These are phyloP conservation scores for Sedum album DNA, from an alignment of 164 flowering plant species.

Conservation along the genomic window DNA sequence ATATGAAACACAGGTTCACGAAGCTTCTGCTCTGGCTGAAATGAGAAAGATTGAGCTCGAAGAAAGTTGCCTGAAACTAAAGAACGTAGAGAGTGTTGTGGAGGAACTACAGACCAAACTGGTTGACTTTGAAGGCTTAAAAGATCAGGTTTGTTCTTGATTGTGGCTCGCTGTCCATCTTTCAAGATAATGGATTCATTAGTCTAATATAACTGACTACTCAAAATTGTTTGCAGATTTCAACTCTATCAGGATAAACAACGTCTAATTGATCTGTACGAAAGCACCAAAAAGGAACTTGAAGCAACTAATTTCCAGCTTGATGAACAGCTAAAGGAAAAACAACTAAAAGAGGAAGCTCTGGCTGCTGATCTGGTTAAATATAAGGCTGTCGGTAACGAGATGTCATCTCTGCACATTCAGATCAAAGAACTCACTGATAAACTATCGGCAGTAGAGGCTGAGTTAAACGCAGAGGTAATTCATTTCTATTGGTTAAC, in stretches of 20 bases:
- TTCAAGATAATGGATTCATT: neutral
- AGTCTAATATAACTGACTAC: neutral
- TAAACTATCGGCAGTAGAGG: constrained; percentile 35
- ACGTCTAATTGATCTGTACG: constrained; percentile 43
- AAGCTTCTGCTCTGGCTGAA: constrained; percentile 35
- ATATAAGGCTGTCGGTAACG: constrained; percentile 46
- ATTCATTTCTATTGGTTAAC: neutral
- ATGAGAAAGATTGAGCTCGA: constrained; percentile 50
- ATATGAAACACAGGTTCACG: constrained; percentile 38
- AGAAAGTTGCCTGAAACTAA: constrained; percentile 39
- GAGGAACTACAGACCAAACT: constrained; percentile 42
- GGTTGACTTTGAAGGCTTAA: constrained; percentile 38
- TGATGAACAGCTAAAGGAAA: constrained; percentile 50
- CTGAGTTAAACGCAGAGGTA: constrained; percentile 57
- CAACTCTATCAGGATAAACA: constrained; percentile 68
- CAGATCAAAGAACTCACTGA: constrained; percentile 52
- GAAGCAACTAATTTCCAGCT: constrained; percentile 41
- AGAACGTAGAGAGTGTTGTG: constrained; percentile 35
- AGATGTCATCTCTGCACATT: constrained; percentile 40
- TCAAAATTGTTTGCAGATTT: constrained; percentile 40
- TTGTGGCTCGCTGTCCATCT: constrained; percentile 22
- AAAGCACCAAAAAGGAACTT: constrained; percentile 53
- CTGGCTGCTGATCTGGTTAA: constrained; percentile 41
- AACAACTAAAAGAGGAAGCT: constrained; percentile 32
- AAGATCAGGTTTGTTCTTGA: constrained; percentile 62